Conservation (phyloP, 208 protist species). For the Leishmania martiniquensis region DNA sequence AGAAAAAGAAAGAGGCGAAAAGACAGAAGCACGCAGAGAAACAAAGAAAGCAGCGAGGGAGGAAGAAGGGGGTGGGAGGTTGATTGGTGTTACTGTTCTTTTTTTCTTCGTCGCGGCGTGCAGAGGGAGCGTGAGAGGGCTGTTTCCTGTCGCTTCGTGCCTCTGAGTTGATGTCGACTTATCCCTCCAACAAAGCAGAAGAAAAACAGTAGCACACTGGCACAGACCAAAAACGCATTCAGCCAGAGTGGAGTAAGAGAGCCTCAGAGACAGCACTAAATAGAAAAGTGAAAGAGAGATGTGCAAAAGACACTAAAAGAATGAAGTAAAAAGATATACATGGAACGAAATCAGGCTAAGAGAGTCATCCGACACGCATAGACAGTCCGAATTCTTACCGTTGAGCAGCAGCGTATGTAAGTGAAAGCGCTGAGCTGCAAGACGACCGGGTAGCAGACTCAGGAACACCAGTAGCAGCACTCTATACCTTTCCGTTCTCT, state of each 20-base stretch:
- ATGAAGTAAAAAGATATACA: no score
- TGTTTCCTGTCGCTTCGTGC: not conserved
- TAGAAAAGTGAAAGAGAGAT: not conserved
- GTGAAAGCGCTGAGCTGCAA: no score
- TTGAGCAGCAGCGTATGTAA: no score
- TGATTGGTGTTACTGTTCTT: not conserved
- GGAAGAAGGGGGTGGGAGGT: not conserved
- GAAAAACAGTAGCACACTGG: not conserved
- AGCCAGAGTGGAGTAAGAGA: not conserved
- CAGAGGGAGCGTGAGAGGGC: not conserved
- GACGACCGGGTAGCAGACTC: no score
- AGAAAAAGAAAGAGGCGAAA: not conserved
- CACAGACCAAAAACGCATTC: not conserved
- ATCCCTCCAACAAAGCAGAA: not conserved
- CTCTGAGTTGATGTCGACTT: conserved; percentile 1
- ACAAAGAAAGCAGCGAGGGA: not conserved
- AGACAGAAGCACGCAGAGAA: not conserved
- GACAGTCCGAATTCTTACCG: no score
- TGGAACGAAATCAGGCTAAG: no score
- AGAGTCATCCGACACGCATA: no score
- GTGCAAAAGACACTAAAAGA: not conserved
- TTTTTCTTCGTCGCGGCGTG: not conserved
- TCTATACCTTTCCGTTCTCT: not conserved
- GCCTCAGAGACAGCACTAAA: not conserved
- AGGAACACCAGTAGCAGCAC: not conserved